Base-by-base conservation (phyloP, 352 stramenopile genomes). In the Phytophthora podocarpi region DNA sequence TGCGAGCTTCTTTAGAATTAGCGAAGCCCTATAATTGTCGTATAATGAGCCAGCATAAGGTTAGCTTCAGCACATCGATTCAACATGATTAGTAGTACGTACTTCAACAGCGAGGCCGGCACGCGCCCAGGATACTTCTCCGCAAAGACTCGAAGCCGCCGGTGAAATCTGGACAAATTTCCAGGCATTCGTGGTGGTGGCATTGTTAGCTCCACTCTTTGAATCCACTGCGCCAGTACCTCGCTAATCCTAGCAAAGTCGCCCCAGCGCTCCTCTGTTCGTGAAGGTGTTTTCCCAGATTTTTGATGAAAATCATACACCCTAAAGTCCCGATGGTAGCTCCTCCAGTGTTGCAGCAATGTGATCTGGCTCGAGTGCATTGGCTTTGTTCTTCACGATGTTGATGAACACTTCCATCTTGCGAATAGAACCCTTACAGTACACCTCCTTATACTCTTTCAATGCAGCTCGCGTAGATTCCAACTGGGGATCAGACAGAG, bases 201-300 rank as follows among this genome's bases (percentile, higher is more conserved):
- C 12, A 23, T 51, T 31, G 16, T 27, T 11, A 41, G 30, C 18
- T 43, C 27, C 13, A 28, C 39, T 2, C 23, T 39, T 21, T 51
- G 20, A 43, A 43, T 51, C 40, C 40, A 52, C 27, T 52, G 28
- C 31, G 39, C 40, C 28, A 60, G 23, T 20, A 37, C 23, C 26
- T 52, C 52, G 12, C 52, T 11, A 35, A 50, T 43, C n/a, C 23
- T n/a, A 4, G 39, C 6, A 36, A 59, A 51, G 15, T 28, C 4
- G 15, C 28, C 28, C 39, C 51, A 59, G 23, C 39, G 30, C 31
- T 50, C 51, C 15, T 51, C 51, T 43, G 39, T 43, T 36, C 40
- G 26, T n/a, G 39, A 28, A 18, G 27, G 35, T 20, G 13, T 50
- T 20, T 49, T 50, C 1, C 50, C 50, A 27, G 27, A 41, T 13